Conservation (phyloP, 2,329 filamentous ascomycete genomes). For the Furcasterigmium sp. region DNA sequence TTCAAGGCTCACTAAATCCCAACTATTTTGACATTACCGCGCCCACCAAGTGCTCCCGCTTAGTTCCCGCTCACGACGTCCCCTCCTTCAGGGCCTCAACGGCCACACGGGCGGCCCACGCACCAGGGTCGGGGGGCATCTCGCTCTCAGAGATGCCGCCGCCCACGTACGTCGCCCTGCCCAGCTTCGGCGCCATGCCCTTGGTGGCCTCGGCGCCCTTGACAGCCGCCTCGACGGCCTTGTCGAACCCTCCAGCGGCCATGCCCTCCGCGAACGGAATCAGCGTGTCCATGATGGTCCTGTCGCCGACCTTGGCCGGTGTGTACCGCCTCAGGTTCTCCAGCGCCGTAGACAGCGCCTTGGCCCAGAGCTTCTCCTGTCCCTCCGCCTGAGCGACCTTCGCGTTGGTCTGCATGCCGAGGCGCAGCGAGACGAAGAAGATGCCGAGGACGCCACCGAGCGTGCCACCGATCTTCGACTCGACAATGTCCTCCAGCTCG, state of each 20-base stretch:
- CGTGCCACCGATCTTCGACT: constrained; percentile 49
- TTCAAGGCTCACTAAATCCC: no score
- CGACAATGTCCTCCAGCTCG: constrained; percentile 49
- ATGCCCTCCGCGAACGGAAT: constrained; percentile 48
- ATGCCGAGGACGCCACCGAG: constrained; percentile 49
- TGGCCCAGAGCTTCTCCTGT: constrained; percentile 35
- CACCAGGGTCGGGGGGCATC: constrained; percentile 63
- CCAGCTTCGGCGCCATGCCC: constrained; percentile 59
- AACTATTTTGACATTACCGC: no score
- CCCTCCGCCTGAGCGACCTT: constrained; percentile 21
- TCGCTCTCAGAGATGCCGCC: constrained; percentile 43
- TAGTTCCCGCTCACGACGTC: constrained; percentile 4
- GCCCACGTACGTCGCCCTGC: constrained; percentile 62
- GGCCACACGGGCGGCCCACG: constrained; percentile 61
- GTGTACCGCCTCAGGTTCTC: constrained; percentile 45
- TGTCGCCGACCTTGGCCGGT: constrained; percentile 48
- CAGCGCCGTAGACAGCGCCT: constrained; percentile 35
- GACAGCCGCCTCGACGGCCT: constrained; percentile 53
- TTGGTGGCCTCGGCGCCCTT: constrained; percentile 58
- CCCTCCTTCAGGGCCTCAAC: constrained; percentile 32
- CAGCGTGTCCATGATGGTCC: constrained; percentile 53
- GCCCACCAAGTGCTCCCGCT: no score
- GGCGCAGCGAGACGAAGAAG: constrained; percentile 44
- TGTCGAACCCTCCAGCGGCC: constrained; percentile 43
- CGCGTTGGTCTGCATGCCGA: constrained; percentile 33